A percentile compares a stretch with the other conserved stretches of the same genome.
Evolutionary conservation across 2,329 filamentous ascomycete genomes (phyloP).

Genomic region (Huntiella abstrusa): DNA sequence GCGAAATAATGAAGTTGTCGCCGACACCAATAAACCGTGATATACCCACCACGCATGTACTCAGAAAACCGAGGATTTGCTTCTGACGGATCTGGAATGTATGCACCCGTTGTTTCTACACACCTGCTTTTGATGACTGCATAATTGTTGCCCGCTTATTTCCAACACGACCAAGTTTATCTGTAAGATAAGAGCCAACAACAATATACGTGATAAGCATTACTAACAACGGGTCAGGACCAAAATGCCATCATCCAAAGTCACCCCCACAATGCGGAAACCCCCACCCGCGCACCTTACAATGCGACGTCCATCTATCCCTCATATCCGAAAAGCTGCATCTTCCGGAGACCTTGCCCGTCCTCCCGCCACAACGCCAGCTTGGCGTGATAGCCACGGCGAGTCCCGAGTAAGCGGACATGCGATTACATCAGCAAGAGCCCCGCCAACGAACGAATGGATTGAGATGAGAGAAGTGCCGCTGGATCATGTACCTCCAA

Average conservation of each 20-base stretch:
- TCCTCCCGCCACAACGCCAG: not conserved
- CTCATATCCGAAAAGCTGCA: not conserved
- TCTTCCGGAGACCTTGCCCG: not conserved
- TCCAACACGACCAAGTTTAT: not conserved
- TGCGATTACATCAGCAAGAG: not conserved
- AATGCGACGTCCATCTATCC: not conserved
- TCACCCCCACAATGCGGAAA: not conserved
- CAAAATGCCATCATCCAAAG: not conserved
- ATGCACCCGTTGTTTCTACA: too few species aligned
- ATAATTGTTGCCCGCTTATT: too few species aligned
- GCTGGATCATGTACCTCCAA: not conserved
- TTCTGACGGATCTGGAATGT: too few species aligned
- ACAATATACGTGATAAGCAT: not conserved
- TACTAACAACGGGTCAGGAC: not conserved
- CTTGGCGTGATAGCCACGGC: not conserved
- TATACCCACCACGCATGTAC: too few species aligned
- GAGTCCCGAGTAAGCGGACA: not conserved
- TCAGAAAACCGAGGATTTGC: too few species aligned
- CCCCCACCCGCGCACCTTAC: not conserved
- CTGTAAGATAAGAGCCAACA: not conserved
- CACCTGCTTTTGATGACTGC: too few species aligned
- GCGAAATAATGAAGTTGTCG: too few species aligned
- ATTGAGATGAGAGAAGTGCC: constrained; percentile 6
- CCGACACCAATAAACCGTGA: too few species aligned
- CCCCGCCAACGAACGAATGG: constrained; percentile 1